phyloP scores from a whole-genome alignment of 179 eudicot genomes.

The Pouteria campechiana region DNA sequence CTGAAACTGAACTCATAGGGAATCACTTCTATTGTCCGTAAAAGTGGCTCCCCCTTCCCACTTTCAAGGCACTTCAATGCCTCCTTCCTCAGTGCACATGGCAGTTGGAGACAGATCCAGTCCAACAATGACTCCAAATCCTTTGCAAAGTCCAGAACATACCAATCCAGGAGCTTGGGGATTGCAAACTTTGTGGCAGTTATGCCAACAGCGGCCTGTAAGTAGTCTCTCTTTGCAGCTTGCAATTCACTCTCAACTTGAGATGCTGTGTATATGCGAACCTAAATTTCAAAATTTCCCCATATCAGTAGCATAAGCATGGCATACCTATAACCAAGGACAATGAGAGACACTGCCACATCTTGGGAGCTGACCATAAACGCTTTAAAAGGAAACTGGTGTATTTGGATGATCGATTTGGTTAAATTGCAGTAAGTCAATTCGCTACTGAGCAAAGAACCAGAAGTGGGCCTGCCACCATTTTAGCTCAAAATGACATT shows the following conservation, averaged over 20 bases:
- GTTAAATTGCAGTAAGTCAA: too few species aligned
- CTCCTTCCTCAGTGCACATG: conserved; percentile 42
- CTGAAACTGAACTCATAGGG: conserved; percentile 79
- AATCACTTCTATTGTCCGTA: conserved; percentile 36
- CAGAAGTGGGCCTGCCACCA: too few species aligned
- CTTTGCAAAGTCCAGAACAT: conserved; percentile 72
- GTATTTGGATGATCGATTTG: too few species aligned
- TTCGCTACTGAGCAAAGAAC: too few species aligned
- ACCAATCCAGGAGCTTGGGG: conserved; percentile 83
- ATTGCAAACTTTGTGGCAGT: conserved; percentile 32
- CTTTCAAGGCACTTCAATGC: conserved; percentile 39
- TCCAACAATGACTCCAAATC: conserved; percentile 61
- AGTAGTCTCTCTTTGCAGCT: conserved; percentile 73
- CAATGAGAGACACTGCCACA: background rate
- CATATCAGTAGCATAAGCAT: background rate
- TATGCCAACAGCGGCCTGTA: conserved; percentile 73
- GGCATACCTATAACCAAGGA: background rate
- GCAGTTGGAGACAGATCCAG: conserved; percentile 84
- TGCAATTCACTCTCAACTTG: conserved; percentile 72
- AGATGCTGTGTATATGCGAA: conserved; percentile 74
- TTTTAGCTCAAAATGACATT: too few species aligned
- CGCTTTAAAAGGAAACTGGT: too few species aligned
- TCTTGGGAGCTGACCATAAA: too few species aligned
- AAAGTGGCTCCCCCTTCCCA: conserved; percentile 25
- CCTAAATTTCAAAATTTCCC: conserved; percentile 28